Evolutionary conservation across 805 yeast species (phyloP), one percentile per base, ranked within the genome.

Genomic region (Sugiyamaella boreocaroliniensis): DNA sequence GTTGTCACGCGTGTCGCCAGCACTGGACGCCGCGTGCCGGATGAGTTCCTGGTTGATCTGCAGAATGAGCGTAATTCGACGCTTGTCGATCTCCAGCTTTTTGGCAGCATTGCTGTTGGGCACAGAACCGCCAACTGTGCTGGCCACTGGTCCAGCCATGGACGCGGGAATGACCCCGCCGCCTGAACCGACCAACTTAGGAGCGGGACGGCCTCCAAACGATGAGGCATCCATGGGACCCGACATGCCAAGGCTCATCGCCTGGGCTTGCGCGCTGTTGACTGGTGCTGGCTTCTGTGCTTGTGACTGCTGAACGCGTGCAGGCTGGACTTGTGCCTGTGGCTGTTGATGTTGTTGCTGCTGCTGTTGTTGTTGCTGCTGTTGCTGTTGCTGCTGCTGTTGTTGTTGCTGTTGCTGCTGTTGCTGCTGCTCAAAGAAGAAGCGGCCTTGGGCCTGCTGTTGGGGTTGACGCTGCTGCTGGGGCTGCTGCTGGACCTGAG

Each of bases 1-100:
- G 43, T 54, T 61, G 16, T 51, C 47, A 47, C 54, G 47, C 19
- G 52, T 52, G 20, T 56, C 52, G 19, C 49, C 43, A 48, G 56
- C 45, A 4, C 58, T 15, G 11, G n/a, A 26, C 4, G 58, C 53
- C 19, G 65, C 62, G 47, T 55, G 56, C 46, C 59, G 56, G 37
- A 66, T 49, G 15, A 66, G 59, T 46, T 66, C 68, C 29, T 55
- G 56, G 55, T 66, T 66, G 54, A 67, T 66, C 41, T 67, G 68
- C 29, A 65, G 57, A 40, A 67, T 54, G 32, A 67, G 50, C 10
- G 58, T 18, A 12, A 66, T 61, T 20, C 70, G 65, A 49, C 55
- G 55, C 43, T 58, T 58, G 43, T 64, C 68, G 4, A 61, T 47
- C 15, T 63, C 67, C n/a, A 59, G 45, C 37, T 43, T 34, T 18